These are phyloP conservation scores for Ganoderma sinense DNA, from an alignment of 1,284 basidiomycete species.

Conservation along the genomic window DNA sequence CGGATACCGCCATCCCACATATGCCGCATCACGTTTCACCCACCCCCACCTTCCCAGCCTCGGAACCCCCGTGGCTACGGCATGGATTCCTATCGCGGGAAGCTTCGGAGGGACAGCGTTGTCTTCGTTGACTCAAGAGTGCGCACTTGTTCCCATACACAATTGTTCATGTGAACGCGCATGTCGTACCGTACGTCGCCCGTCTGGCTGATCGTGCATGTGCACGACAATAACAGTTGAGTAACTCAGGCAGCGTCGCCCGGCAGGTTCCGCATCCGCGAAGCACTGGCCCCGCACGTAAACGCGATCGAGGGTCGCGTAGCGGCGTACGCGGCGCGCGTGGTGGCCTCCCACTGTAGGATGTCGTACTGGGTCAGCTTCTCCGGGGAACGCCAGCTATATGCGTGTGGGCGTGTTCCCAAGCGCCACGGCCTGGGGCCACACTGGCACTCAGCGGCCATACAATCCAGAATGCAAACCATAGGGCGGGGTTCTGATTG, in stretches of 20 bases:
- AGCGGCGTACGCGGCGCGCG: conserved; percentile 12
- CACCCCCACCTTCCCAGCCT: conserved; percentile 4
- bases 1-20: background rate
- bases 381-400: background rate
- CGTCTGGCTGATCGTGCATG: background rate
- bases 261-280: conserved; percentile 17
- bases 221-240: background rate
- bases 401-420: background rate
- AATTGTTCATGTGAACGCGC: conserved; percentile 7
- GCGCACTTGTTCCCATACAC: conserved; percentile 4
- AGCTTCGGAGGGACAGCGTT: background rate
- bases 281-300: conserved; percentile 4
- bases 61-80: conserved; percentile 3
- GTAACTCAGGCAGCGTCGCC: conserved; percentile 3
- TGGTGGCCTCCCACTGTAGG: background rate
- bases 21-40: conserved; percentile 9
- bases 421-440: background rate
- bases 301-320: conserved; percentile 17
- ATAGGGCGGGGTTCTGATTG: conserved; percentile 21
- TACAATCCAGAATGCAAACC: conserved; percentile 4
- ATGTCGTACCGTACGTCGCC: background rate
- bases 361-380: background rate
- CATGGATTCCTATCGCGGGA: background rate
- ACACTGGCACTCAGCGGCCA: conserved; percentile 13
- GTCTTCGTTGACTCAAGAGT: conserved; percentile 8